These are phyloP conservation scores for Auriscalpium vulgare DNA, from an alignment of 768 basidiomycete genomes.

Conservation along the genomic window DNA sequence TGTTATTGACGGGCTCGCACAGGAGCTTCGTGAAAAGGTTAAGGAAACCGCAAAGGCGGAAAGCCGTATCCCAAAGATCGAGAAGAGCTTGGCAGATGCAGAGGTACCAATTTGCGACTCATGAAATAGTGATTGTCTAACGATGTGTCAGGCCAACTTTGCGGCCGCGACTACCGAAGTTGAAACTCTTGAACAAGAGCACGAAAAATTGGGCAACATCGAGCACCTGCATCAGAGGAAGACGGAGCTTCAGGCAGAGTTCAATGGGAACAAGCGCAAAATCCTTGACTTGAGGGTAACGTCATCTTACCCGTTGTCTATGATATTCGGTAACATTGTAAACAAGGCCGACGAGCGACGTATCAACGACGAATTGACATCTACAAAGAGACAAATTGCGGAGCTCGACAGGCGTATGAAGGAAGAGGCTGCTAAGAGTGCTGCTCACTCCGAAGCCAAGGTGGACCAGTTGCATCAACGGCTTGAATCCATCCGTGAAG, in stretches of 20 bases:
- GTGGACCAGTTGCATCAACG: slow-evolving; percentile 48
- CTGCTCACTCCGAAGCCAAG: slow-evolving; percentile 47
- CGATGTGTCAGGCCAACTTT: slow-evolving; percentile 24
- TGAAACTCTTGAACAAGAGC: slow-evolving; percentile 30
- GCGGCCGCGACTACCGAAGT: slow-evolving; percentile 28
- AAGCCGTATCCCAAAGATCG: slow-evolving; percentile 31
- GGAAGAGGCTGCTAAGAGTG: slow-evolving; percentile 11
- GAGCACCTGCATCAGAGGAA: slow-evolving; percentile 36
- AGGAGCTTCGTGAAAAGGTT: slow-evolving; percentile 39
- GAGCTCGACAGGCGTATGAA: slow-evolving; percentile 4
- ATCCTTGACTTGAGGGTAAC: slow-evolving; percentile 29
- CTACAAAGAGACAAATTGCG: slow-evolving; percentile 7
- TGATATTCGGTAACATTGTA: background rate
- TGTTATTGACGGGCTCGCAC: background rate
- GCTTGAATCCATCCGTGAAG: slow-evolving; percentile 38
- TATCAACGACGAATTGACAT: slow-evolving; percentile 5
- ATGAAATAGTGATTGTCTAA: background rate
- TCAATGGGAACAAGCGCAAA: slow-evolving; percentile 45
- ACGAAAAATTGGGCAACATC: slow-evolving; percentile 36
- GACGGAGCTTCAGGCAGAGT: slow-evolving; percentile 33
- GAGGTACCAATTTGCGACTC: slow-evolving; percentile 25
- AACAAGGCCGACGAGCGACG: slow-evolving; percentile 7
- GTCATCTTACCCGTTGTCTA: background rate
- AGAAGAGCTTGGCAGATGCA: slow-evolving; percentile 29
- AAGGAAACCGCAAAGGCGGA: slow-evolving; percentile 33